Percentiles rank a stretch among this genome's conserved stretches.
Evolutionary conservation across 192 early-diverging fungal genomes (phyloP).

Genomic region (Backusella sp.): DNA sequence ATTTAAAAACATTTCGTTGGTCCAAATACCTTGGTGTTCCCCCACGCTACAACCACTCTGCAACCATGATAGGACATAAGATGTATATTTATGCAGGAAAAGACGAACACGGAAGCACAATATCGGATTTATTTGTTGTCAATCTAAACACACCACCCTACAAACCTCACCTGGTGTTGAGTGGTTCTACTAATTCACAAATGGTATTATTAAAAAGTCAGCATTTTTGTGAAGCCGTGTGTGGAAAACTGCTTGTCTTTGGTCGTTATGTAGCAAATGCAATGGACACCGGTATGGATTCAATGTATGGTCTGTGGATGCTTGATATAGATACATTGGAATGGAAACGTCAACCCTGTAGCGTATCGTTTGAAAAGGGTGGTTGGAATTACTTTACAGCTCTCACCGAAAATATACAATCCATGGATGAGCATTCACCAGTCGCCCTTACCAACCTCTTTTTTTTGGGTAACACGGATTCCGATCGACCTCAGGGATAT

Average conservation of each 20-base stretch:
- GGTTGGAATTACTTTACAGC: constrained; percentile 63
- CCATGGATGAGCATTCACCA: constrained; percentile 30
- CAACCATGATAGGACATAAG: constrained; percentile 48
- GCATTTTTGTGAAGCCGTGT: constrained; percentile 58
- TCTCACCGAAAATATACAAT: constrained; percentile 30
- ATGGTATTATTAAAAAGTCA: constrained; percentile 56
- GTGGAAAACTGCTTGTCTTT: constrained; percentile 54
- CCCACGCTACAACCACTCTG: constrained; percentile 56
- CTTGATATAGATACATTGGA: constrained; percentile 57
- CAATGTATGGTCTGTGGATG: constrained; percentile 57
- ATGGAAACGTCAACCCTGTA: constrained; percentile 53
- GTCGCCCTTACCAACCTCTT: constrained; percentile 40
- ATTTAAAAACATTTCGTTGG: constrained; percentile 58
- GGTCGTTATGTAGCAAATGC: constrained; percentile 42
- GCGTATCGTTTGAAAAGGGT: constrained; percentile 39
- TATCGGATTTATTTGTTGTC: constrained; percentile 52
- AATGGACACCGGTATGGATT: constrained; percentile 1
- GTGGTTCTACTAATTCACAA: constrained; percentile 34
- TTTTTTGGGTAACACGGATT: constrained; percentile 55
- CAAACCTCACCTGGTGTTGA: constrained; percentile 39
- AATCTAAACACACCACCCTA: constrained; percentile 42
- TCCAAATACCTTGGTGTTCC: constrained; percentile 44
- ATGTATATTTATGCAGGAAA: constrained; percentile 64
- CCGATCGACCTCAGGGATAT: constrained; percentile 51
- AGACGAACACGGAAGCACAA: constrained; percentile 48